A percentile compares a stretch with the other conserved stretches of the same genome.
phyloP scores from a whole-genome alignment of 805 yeast species.

The Sugiyamaella smithiae region DNA sequence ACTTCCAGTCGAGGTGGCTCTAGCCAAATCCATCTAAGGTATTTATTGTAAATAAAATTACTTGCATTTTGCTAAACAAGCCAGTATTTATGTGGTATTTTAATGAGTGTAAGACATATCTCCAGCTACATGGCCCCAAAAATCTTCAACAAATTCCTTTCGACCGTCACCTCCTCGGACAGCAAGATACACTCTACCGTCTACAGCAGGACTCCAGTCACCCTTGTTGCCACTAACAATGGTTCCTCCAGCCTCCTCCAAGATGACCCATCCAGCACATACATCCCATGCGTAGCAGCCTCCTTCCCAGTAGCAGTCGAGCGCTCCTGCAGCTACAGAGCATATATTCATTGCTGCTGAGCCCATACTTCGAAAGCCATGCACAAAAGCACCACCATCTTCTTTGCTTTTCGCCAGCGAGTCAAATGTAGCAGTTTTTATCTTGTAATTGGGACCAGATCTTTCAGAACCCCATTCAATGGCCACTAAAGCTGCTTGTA shows the following conservation, averaged over 20 bases:
- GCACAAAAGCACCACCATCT: conserved; percentile 55
- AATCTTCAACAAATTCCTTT: conserved; percentile 44
- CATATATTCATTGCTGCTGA: conserved; percentile 64
- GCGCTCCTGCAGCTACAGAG: conserved; percentile 54
- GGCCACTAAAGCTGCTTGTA: conserved; percentile 54
- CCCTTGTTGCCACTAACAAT: conserved; percentile 55
- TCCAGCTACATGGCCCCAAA: conserved; percentile 52
- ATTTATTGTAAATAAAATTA: no score
- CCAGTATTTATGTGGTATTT: no score
- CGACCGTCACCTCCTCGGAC: conserved; percentile 54
- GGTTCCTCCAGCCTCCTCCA: conserved; percentile 57
- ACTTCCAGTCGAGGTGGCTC: conserved; percentile 47
- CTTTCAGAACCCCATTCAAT: conserved; percentile 64
- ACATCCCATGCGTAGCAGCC: conserved; percentile 72
- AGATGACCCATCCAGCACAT: conserved; percentile 64
- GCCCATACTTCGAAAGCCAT: conserved; percentile 60
- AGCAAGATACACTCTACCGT: conserved; percentile 54
- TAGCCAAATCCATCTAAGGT: no score
- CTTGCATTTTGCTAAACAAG: no score
- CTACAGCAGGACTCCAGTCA: conserved; percentile 48
- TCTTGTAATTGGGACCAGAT: conserved; percentile 47
- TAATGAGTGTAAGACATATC: no score
- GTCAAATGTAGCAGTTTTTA: conserved; percentile 48
- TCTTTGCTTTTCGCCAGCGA: conserved; percentile 40
- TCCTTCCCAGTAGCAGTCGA: conserved; percentile 68